Base-by-base conservation (phyloP, 768 basidiomycete species). In the Termitomyces sp. region DNA sequence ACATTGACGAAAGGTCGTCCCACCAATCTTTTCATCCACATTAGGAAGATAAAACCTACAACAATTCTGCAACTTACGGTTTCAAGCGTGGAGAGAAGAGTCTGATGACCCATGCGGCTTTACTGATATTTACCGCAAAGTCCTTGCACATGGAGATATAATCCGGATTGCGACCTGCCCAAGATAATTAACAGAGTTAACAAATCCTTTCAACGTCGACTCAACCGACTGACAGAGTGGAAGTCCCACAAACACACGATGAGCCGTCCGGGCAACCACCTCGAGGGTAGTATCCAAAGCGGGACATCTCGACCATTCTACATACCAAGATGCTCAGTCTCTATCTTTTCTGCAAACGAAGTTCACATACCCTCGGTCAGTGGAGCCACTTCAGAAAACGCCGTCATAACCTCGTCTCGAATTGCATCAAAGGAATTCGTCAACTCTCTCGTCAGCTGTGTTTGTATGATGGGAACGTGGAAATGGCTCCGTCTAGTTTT, bases 191-290 rank as follows among this genome's bases (percentile, higher is more conserved):
- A 22, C n/a, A 0, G 2, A 27, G 8, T 37, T 6, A 42, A 8
- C 5, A 3, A 12, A 34, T 5, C 30, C 6, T 24, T n/a, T n/a
- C 8, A 36, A 45, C 42, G 3, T 33, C 6, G 8, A 50, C 42
- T 16, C 15, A 34, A 20, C 27, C 42, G 27, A 31, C 39, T 42
- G 3, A 69, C 70, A 70, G n/a, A 72, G 56, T 4, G 69, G 67
- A 20, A 67, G 58, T 8, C 69, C 70, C 12, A 72, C 66, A 30
- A 72, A 68, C n/a, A 65, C 58, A 1, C 70, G 62, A 42, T 66
- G 63, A 3, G 66, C 61, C 3, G 67, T 64, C 11, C 61, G 62
- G 6, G 60, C 63, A n/a, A 69, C 64, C 8, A 72, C 64, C 8
- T 68, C 65, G 22, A 68, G 59, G 6, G 55, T 56, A 11, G 51